These are phyloP conservation scores for Aquilaria malaccensis DNA, from an alignment of 345 rosid species.

Conservation along the genomic window DNA sequence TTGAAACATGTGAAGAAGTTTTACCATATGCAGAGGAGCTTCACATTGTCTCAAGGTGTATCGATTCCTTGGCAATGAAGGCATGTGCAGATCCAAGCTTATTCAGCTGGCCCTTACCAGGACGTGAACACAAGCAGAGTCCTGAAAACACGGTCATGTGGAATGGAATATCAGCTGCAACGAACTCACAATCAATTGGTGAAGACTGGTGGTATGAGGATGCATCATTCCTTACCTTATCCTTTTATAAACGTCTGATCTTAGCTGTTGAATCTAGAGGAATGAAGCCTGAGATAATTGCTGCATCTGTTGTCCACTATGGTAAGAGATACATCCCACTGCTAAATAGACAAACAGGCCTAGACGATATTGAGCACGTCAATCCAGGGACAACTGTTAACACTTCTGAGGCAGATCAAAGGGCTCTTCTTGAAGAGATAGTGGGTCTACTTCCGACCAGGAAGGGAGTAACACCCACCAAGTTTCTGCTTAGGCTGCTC, in stretches of 20 bases:
- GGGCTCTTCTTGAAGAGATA: constrained; percentile 47
- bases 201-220: constrained; percentile 85
- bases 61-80: constrained; percentile 58
- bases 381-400: constrained; percentile 19
- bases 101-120: constrained; percentile 53
- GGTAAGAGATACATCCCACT: constrained; percentile 51
- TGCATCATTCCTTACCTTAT: constrained; percentile 42
- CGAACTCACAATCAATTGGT: constrained; percentile 33
- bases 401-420: constrained; percentile 42
- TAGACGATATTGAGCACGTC: constrained; percentile 21
- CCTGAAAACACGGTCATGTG: constrained; percentile 32
- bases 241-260: constrained; percentile 47
- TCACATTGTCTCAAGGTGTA: constrained; percentile 65
- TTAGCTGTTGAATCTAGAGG: constrained; percentile 38
- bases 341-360: constrained; percentile 40
- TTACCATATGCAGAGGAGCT: constrained; percentile 53
- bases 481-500: constrained; percentile 58
- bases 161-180: constrained; percentile 55
- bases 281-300: constrained; percentile 50
- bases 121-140: constrained; percentile 16
- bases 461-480: constrained; percentile 50
- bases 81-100: constrained; percentile 57
- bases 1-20: constrained; percentile 66
- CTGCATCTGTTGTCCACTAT: constrained; percentile 46
- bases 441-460: constrained; percentile 51